These are phyloP conservation scores for Letharia lupina DNA, from an alignment of 495 filamentous ascomycete genomes.

Conservation along the genomic window DNA sequence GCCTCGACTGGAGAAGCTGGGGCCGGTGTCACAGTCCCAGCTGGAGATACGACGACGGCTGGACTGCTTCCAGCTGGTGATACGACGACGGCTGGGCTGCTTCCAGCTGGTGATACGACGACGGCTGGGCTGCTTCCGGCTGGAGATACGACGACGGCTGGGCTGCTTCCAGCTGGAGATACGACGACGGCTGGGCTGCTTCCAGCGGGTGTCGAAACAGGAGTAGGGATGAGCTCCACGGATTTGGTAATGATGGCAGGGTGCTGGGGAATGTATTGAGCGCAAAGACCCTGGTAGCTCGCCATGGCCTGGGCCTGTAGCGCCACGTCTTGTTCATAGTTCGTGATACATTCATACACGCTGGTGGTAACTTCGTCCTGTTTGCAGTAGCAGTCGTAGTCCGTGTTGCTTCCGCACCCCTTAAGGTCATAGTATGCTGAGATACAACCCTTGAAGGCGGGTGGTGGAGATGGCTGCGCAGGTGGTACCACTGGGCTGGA, in stretches of 20 bases:
- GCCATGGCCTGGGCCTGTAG: constrained; percentile 63
- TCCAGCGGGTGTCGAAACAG: constrained; percentile 18
- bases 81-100: constrained; percentile 20
- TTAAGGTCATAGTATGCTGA: constrained; percentile 76
- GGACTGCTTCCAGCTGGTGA: no score
- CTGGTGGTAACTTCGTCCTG: constrained; percentile 64
- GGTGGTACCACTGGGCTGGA: constrained; percentile 29
- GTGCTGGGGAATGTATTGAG: constrained; percentile 61
- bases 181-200: constrained; percentile 20
- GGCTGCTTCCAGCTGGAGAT: constrained; percentile 4
- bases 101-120: constrained; percentile 22
- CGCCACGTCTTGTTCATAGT: constrained; percentile 59
- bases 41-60: constrained; percentile 24
- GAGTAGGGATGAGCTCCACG: constrained; percentile 48
- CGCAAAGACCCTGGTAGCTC: constrained; percentile 91
- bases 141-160: constrained; percentile 30
- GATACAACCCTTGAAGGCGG: constrained; percentile 70
- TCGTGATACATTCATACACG: constrained; percentile 71
- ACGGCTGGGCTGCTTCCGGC: constrained; percentile 18
- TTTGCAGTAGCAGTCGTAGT: constrained; percentile 81
- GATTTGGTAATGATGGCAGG: constrained; percentile 72
- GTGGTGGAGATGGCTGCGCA: constrained; percentile 26
- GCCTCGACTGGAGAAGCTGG: constrained; percentile 39
- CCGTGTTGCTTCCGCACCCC: constrained; percentile 76
- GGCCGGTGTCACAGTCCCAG: constrained; percentile 20